phyloP scores from a whole-genome alignment of 129 eudicot species.

The Artemisia argyi region DNA sequence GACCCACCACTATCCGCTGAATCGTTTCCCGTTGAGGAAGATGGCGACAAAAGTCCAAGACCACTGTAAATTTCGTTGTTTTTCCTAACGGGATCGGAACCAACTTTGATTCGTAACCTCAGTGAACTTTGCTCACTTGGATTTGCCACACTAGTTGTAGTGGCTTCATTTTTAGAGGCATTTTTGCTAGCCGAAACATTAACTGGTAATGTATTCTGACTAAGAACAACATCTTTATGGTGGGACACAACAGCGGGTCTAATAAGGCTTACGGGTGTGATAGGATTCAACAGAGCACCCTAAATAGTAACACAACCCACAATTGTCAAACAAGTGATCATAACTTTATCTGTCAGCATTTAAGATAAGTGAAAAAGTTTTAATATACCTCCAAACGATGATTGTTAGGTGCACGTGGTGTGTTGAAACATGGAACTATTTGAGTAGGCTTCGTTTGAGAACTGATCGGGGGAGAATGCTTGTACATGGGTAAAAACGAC shows the following conservation, averaged over 20 bases:
- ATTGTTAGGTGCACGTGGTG: constrained; percentile 36
- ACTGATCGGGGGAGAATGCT: constrained; percentile 46
- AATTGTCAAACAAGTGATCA: constrained; percentile 32
- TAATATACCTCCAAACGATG: constrained; percentile 48
- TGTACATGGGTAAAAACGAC: constrained; percentile 72
- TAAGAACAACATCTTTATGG: not conserved
- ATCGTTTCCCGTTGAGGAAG: constrained; percentile 55
- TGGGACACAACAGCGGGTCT: constrained; percentile 30
- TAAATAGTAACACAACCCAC: constrained; percentile 46
- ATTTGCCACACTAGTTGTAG: constrained; percentile 35
- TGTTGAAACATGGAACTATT: constrained; percentile 35
- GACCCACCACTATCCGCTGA: constrained; percentile 45
- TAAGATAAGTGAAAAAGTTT: not conserved
- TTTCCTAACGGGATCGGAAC: constrained; percentile 43
- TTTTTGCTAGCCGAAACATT: constrained; percentile 33
- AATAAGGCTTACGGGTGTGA: constrained; percentile 29
- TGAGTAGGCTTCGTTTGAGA: constrained; percentile 46
- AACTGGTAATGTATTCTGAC: constrained; percentile 24
- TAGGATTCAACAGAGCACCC: constrained; percentile 41
- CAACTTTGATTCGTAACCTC: constrained; percentile 68
- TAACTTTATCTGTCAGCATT: constrained; percentile 12
- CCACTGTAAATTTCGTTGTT: constrained; percentile 59
- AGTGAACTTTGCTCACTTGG: constrained; percentile 45
- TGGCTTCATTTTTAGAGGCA: constrained; percentile 27
- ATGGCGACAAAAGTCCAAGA: constrained; percentile 64